These are phyloP conservation scores for Sphaceloma murrayae DNA, from an alignment of 2,329 filamentous ascomycete species.

Conservation along the genomic window DNA sequence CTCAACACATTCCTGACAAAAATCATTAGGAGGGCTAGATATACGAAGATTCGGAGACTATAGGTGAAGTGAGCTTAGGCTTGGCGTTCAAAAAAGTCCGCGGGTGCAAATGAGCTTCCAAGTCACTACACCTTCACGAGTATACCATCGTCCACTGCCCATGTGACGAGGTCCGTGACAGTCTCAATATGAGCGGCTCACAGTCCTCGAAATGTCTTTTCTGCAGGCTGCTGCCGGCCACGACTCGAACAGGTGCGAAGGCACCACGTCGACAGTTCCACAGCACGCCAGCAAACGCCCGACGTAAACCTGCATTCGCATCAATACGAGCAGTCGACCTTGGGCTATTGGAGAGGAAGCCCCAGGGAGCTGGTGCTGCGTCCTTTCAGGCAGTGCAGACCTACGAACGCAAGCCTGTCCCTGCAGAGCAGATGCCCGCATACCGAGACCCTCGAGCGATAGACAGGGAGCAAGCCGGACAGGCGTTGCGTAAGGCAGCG, in stretches of 20 bases:
- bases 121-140: slow-evolving; percentile 1
- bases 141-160: not conserved
- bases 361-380: slow-evolving; percentile 12
- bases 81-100: slow-evolving; percentile 19
- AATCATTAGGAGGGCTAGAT: slow-evolving; percentile 6
- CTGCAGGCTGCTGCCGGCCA: slow-evolving; percentile 24
- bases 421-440: slow-evolving; percentile 8
- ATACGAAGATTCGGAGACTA: slow-evolving; percentile 3
- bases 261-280: slow-evolving; percentile 32
- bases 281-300: slow-evolving; percentile 30
- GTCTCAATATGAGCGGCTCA: slow-evolving; percentile 33
- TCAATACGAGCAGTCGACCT: slow-evolving; percentile 37
- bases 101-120: slow-evolving; percentile 8
- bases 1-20: not conserved
- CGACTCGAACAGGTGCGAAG: slow-evolving; percentile 24
- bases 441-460: slow-evolving; percentile 11
- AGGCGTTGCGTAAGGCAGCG: slow-evolving; percentile 8
- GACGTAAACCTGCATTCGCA: slow-evolving; percentile 34
- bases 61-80: slow-evolving; percentile 13
- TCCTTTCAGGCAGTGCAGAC: too few species aligned
- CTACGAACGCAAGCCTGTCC: too few species aligned
- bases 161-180: slow-evolving; percentile 1
- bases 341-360: slow-evolving; percentile 21
- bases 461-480: not conserved
- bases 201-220: slow-evolving; percentile 36